Base-by-base conservation (phyloP, 306 rosid genomes). In the Gleditsia sinensis region DNA sequence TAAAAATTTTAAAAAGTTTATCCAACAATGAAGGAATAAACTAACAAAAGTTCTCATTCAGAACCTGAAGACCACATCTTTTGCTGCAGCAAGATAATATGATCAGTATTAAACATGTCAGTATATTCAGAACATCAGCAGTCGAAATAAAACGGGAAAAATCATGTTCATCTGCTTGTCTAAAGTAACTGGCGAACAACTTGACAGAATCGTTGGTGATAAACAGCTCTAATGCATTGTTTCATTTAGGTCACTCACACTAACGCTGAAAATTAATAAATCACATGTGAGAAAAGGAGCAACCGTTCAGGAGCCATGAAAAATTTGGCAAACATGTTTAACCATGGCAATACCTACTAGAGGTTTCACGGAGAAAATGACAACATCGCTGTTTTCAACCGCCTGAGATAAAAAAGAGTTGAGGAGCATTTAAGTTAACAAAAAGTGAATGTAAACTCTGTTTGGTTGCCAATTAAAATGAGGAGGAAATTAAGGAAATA, bases 281-380 rank as follows among this genome's bases (percentile, higher is more conserved):
- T n/a, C n/a, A n/a, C n/a, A n/a, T n/a, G n/a, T n/a, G n/a, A n/a
- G n/a, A n/a, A n/a, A n/a, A n/a, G n/a, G n/a, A n/a, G n/a, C n/a
- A n/a, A n/a, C n/a, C n/a, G n/a, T n/a, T n/a, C n/a, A n/a, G n/a
- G n/a, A n/a, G n/a, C n/a, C n/a, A n/a, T n/a, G n/a, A n/a, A n/a
- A n/a, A n/a, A n/a, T n/a, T n/a, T n/a, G n/a, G n/a, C n/a, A n/a
- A n/a, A n/a, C n/a, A 11, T 6, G 27, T 30, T 58, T 4, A 2
- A 60, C 12, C 24, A 37, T 9, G 54, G 24, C 2, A 67, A 54
- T 83, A 92, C 98, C 88, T 63, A 83, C 85, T 86, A 88, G 99
- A 82, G 98, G 99, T 58, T 95, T 94, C 57, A 94, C 95, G 14
- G 99, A 87, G 79, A 94, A 90, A 76, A 94, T 82, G 59, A 94